Evolutionary conservation across 768 basidiomycete species (phyloP), one percentile per base, ranked within the genome.

Genomic region (Tulasnella sp.): DNA sequence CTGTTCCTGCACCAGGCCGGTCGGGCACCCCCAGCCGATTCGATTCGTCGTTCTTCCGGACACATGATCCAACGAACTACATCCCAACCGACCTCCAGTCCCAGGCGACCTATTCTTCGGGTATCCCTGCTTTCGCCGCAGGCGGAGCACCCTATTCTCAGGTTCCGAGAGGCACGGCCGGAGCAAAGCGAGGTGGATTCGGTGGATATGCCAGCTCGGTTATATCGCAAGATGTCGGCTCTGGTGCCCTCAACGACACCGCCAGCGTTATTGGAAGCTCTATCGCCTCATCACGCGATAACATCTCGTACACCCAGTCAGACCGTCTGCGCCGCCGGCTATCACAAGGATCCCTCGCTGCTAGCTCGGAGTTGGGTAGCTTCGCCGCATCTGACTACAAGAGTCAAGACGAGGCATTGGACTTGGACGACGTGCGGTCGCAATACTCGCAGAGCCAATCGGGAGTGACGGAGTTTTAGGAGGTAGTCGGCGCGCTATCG

Each of bases 51-150:
- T 99, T 97, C 86, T 99, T 96, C 83, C 90, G 96, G 77, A 94
- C 94, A 0, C 96, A 98, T 83, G 96, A 98, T 81, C 90, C 96
- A 0, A 87, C 96, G 74, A 91, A 93, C 6, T 96, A 96, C 82
- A 97, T 98, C 79, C 95, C 96, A 1, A 94, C 94, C 7, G 97
- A 99, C 81, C 93, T 91, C 31, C 97, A 97, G 82, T 99, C 97
- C 1, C 97, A 99, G 83, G 96, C 97, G 0, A 96, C 94, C 0
- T 96, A 97, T 81, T 93, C 96, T 1, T 95, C 96, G 12, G 93
- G 94, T 34, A 85, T 97, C 38, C 96, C 95, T 19, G 89, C 93
- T 87, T 96, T 96, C 81, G 82, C 85, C 19, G 86, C 89, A 71
- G 84, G 87, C 37, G 74, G 54, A 29, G 89, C 91, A 68, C 90